These are phyloP conservation scores for Detonula confervacea DNA, from an alignment of 352 stramenopile genomes.

Conservation along the genomic window DNA sequence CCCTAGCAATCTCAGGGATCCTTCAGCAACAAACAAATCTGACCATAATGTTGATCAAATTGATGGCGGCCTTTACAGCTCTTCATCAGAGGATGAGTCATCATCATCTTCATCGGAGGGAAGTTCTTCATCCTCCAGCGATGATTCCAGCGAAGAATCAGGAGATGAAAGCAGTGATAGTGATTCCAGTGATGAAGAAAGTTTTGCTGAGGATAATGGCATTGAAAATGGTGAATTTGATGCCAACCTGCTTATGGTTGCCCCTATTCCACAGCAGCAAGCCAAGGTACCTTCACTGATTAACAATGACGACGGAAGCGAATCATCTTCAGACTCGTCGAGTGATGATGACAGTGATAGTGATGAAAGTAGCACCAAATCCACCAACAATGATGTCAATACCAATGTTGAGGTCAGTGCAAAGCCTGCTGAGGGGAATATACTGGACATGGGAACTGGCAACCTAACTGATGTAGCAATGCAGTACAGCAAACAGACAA, in stretches of 20 bases:
- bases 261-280: conserved; percentile 11
- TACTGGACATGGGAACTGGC: conserved; percentile 36
- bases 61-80: conserved; percentile 13
- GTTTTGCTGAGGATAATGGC: not conserved
- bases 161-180: conserved; percentile 37
- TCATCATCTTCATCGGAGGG: conserved; percentile 24
- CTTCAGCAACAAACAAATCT: conserved; percentile 32
- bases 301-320: conserved; percentile 17
- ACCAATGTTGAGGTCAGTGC: not conserved
- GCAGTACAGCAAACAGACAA: conserved; percentile 33
- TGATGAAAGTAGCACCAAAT: conserved; percentile 30
- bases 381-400: conserved; percentile 19
- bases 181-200: conserved; percentile 45
- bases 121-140: conserved; percentile 27
- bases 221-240: conserved; percentile 25
- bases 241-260: conserved; percentile 2
- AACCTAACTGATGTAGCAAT: conserved; percentile 12
- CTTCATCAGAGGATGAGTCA: conserved; percentile 41
- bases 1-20: conserved; percentile 65
- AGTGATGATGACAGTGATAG: conserved; percentile 33
- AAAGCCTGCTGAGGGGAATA: conserved; percentile 29
- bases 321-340: conserved; percentile 49
- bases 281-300: conserved; percentile 19
- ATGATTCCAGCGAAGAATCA: conserved; percentile 39
- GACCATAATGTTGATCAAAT: conserved; percentile 22